A percentile compares a stretch with the other conserved stretches of the same genome.
Conservation (phyloP, 1,284 basidiomycete genomes). For the Puccinia novopanici region DNA sequence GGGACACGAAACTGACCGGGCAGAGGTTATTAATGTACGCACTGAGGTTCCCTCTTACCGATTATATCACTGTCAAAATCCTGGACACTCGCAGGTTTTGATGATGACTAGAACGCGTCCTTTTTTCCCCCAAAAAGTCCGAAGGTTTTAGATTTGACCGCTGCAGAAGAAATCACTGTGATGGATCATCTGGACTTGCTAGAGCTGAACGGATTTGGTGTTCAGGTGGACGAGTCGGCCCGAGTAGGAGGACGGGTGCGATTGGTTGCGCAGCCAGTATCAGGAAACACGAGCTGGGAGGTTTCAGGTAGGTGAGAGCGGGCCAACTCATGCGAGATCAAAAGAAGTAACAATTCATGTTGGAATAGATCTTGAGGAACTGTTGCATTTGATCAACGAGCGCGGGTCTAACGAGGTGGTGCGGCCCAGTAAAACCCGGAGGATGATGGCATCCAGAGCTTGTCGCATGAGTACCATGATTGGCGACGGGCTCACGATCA, state of each 20-base stretch:
- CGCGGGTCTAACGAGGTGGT: constrained; percentile 73
- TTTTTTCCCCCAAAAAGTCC: too few species aligned
- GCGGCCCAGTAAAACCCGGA: constrained; percentile 84
- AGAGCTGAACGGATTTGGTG: constrained; percentile 83
- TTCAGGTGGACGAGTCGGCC: constrained; percentile 66
- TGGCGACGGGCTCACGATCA: constrained; percentile 74
- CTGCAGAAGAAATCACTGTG: constrained; percentile 84
- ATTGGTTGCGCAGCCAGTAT: constrained; percentile 82
- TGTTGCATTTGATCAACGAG: constrained; percentile 81
- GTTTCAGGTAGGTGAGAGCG: constrained; percentile 65
- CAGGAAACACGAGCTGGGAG: constrained; percentile 82
- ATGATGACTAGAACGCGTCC: too few species aligned
- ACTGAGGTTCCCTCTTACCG: neutral
- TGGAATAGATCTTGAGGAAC: constrained; percentile 83
- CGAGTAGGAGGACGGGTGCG: constrained; percentile 66
- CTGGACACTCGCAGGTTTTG: too few species aligned
- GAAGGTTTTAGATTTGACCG: constrained; percentile 76
- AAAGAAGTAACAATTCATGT: neutral
- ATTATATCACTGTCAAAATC: neutral
- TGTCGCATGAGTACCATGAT: constrained; percentile 97
- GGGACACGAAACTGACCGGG: constrained; percentile 80
- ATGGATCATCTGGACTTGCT: constrained; percentile 81
- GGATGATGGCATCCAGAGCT: constrained; percentile 95
- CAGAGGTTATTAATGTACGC: constrained; percentile 78
- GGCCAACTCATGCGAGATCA: neutral